A percentile compares a stretch with the other conserved stretches of the same genome.
These are phyloP conservation scores for Pholiota molesta DNA, from an alignment of 768 basidiomycete genomes.

Conservation along the genomic window DNA sequence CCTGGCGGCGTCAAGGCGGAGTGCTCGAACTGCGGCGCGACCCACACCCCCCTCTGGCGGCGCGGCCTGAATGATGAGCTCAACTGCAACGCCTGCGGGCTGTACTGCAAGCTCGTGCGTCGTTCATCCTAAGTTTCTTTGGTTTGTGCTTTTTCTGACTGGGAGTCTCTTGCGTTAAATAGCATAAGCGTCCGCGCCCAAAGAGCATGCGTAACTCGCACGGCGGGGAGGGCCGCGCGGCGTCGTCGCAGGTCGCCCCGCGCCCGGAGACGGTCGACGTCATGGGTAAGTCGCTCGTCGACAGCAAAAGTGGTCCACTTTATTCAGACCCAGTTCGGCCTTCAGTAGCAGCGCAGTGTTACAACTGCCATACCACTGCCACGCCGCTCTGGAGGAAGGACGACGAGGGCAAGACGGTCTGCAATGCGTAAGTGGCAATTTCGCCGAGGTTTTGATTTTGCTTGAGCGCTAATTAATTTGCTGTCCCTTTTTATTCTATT, in stretches of 20 bases:
- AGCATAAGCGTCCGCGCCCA: constrained; percentile 89
- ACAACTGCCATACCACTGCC: constrained; percentile 88
- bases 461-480: background rate
- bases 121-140: constrained; percentile 11
- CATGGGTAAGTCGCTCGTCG: constrained; percentile 54
- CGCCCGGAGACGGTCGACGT: constrained; percentile 76
- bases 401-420: constrained; percentile 89
- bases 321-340: constrained; percentile 32
- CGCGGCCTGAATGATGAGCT: constrained; percentile 86
- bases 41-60: constrained; percentile 87
- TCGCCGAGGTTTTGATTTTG: constrained; percentile 1
- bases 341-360: constrained; percentile 72
- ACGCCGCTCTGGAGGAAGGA: constrained; percentile 92
- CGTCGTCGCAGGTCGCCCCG: constrained; percentile 48
- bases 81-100: constrained; percentile 87
- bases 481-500: constrained; percentile 6
- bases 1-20: constrained; percentile 75
- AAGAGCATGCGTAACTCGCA: constrained; percentile 84
- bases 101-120: constrained; percentile 84
- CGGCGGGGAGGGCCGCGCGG: constrained; percentile 70
- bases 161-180: constrained; percentile 13
- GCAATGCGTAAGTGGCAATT: constrained; percentile 72
- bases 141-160: constrained; percentile 15
- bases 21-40: constrained; percentile 88
- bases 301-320: constrained; percentile 26